Conservation (phyloP, 805 yeast genomes). For the Candida anglica region DNA sequence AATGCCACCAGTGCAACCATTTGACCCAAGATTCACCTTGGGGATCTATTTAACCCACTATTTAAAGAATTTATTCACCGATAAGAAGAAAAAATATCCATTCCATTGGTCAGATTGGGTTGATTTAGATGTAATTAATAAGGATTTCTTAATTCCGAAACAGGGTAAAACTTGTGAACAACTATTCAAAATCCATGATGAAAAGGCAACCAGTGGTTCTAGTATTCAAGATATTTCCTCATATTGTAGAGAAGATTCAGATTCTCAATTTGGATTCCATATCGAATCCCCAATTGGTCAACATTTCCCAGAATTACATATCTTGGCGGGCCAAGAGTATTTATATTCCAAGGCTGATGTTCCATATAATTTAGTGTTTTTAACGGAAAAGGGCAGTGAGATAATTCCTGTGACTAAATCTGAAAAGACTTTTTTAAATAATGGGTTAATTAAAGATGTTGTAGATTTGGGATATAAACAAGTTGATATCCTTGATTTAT, state of each 20-base stretch:
- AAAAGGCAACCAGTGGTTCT: slow-evolving; percentile 8
- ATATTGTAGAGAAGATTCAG: slow-evolving; percentile 17
- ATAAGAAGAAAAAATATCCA: too few relatives aligned
- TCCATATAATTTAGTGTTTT: slow-evolving; percentile 26
- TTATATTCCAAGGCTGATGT: slow-evolving; percentile 22
- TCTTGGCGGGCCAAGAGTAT: slow-evolving; percentile 24
- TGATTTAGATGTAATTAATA: slow-evolving; percentile 39
- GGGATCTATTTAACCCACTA: slow-evolving; percentile 42
- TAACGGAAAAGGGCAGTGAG: slow-evolving; percentile 17
- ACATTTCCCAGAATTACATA: slow-evolving; percentile 20
- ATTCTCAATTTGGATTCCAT: slow-evolving; percentile 17
- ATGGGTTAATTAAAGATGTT: slow-evolving; percentile 14
- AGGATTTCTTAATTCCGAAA: slow-evolving; percentile 6
- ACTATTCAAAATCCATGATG: slow-evolving; percentile 14
- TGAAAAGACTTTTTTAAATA: slow-evolving; percentile 16
- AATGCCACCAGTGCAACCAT: slow-evolving; percentile 18
- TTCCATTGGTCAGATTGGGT: slow-evolving; percentile 63
- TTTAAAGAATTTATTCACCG: slow-evolving; percentile 7
- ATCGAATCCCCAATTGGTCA: slow-evolving; percentile 16
- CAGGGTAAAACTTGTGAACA: slow-evolving; percentile 13
- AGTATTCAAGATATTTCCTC: slow-evolving; percentile 5
- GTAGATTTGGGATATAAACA: background rate
- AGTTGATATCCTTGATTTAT: background rate
- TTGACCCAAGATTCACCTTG: slow-evolving; percentile 57
- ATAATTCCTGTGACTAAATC: slow-evolving; percentile 13